Conservation (phyloP, 1,139 yeast genomes). For the Blastobotrys niveus region DNA sequence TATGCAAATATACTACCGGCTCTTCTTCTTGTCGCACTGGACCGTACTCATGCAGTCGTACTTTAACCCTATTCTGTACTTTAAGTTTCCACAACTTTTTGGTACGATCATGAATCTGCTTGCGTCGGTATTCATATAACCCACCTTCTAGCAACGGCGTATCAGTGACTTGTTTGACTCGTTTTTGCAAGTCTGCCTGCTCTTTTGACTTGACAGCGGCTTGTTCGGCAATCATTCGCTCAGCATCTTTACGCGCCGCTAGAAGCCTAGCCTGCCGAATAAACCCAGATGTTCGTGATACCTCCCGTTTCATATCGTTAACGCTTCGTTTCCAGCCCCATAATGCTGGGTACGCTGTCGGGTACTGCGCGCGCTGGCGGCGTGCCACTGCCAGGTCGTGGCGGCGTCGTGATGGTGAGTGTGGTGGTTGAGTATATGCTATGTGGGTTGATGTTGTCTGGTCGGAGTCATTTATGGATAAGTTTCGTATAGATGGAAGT, state of each 20-base stretch:
- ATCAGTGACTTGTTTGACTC: constrained; percentile 10
- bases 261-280: constrained; percentile 6
- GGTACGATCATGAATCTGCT: constrained; percentile 1
- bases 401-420: no score
- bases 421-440: no score
- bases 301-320: no score
- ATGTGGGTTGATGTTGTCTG: no score
- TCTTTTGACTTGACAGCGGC: neutral
- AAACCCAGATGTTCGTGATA: no score
- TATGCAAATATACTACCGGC: constrained; percentile 9
- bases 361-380: no score
- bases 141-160: constrained; percentile 13
- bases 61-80: neutral
- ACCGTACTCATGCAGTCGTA: constrained; percentile 7
- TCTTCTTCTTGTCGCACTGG: neutral
- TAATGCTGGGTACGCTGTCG: no score
- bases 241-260: constrained; percentile 2
- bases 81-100: constrained; percentile 9
- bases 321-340: no score
- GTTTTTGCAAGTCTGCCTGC: constrained; percentile 3
- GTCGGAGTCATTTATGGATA: no score
- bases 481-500: no score
- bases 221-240: constrained; percentile 3
- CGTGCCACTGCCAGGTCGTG: no score
- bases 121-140: constrained; percentile 10